Evolutionary conservation across 2,329 filamentous ascomycete genomes (phyloP).

Genomic region (Verticillium alfalfae): DNA sequence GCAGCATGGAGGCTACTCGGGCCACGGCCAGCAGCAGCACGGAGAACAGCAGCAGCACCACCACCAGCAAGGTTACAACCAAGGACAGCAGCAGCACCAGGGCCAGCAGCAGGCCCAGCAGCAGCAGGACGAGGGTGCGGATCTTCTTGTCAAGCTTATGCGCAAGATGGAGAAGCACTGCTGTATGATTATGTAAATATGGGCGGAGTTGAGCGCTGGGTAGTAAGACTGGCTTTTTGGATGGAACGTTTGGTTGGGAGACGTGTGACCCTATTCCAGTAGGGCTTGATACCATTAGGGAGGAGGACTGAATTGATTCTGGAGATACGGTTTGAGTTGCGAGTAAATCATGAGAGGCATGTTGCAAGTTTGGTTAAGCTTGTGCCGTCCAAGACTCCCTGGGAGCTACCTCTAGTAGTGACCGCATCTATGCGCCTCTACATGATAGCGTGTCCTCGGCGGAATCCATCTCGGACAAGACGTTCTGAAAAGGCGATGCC

Average conservation of each 20-base stretch:
- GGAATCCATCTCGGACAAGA: no score
- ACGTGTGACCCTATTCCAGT: neutral
- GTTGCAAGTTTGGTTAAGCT: neutral
- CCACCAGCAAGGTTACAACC: conserved; percentile 32
- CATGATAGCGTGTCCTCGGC: no score
- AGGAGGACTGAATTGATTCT: neutral
- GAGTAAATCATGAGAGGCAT: neutral
- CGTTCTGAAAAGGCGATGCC: no score
- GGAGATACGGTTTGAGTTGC: no score
- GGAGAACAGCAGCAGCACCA: conserved; percentile 32
- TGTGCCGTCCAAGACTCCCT: no score
- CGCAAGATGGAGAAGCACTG: conserved; percentile 63
- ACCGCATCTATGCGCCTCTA: no score
- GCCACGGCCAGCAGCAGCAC: conserved; percentile 25
- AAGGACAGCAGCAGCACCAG: conserved; percentile 21
- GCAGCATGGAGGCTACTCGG: conserved; percentile 24
- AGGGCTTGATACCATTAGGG: neutral
- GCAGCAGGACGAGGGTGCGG: conserved; percentile 47
- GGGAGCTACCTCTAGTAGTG: no score
- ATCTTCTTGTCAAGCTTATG: conserved; percentile 57
- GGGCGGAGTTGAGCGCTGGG: neutral
- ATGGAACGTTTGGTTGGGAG: neutral
- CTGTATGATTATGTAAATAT: conserved; percentile 67
- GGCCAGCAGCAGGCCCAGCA: conserved; percentile 27
- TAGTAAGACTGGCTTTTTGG: neutral